phyloP scores from a whole-genome alignment of 2,329 filamentous ascomycete species.

The Fusarium sterilihyphosum region DNA sequence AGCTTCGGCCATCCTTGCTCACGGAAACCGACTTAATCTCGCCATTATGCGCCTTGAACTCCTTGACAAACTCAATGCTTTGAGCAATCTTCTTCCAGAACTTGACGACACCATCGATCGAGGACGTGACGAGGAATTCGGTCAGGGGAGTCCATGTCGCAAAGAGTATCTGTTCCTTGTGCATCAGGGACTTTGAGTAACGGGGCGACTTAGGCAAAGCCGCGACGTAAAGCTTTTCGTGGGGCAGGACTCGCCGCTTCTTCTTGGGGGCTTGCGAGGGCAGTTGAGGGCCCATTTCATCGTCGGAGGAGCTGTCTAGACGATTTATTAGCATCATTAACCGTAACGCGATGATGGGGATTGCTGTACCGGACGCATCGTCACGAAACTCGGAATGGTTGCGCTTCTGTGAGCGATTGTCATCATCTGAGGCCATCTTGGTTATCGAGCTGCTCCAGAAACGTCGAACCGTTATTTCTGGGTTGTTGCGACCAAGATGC shows the following conservation, averaged over 20 bases:
- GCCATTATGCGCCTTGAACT: slow-evolving; percentile 90
- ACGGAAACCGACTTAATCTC: slow-evolving; percentile 86
- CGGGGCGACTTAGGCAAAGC: slow-evolving; percentile 83
- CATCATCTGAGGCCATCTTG: slow-evolving; percentile 46
- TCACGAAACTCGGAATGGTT: slow-evolving; percentile 65
- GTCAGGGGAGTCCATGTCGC: slow-evolving; percentile 89
- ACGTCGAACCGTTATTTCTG: neutral
- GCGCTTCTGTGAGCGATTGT: slow-evolving; percentile 55
- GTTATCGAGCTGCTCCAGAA: neutral
- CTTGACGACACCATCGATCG: slow-evolving; percentile 94
- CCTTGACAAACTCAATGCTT: slow-evolving; percentile 97
- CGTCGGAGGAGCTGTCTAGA: slow-evolving; percentile 78
- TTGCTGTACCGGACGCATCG: slow-evolving; percentile 53
- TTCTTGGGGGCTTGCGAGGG: slow-evolving; percentile 86
- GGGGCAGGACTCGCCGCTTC: slow-evolving; percentile 88
- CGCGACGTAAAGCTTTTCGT: slow-evolving; percentile 94
- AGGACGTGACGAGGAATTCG: slow-evolving; percentile 95
- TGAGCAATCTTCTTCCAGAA: slow-evolving; percentile 98
- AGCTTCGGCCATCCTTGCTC: slow-evolving; percentile 91
- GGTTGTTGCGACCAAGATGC: neutral
- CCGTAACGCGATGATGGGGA: neutral
- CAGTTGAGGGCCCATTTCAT: slow-evolving; percentile 93
- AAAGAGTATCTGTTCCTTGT: slow-evolving; percentile 93
- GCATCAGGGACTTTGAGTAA: slow-evolving; percentile 98
- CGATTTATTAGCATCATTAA: slow-evolving; percentile 13